Percentiles rank a stretch among this genome's conserved stretches.
Evolutionary conservation across 768 basidiomycete species (phyloP).

Genomic region (Mycena floridula): DNA sequence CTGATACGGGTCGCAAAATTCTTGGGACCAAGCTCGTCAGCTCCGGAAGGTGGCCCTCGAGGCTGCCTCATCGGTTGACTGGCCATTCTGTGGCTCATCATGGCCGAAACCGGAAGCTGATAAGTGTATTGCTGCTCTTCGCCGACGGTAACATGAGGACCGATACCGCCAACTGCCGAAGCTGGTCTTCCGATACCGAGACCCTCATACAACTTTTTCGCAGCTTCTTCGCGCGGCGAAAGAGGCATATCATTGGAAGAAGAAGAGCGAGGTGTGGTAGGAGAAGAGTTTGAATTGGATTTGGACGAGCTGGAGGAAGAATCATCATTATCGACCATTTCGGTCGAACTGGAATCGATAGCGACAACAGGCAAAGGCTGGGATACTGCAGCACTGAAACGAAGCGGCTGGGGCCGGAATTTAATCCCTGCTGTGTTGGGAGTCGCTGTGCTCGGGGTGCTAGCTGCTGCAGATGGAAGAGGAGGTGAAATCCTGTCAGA

Average conservation of each 20-base stretch:
- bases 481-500: constrained; percentile 53
- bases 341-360: constrained; percentile 45
- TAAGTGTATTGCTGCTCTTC: constrained; percentile 29
- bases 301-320: constrained; percentile 58
- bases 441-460: constrained; percentile 9
- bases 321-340: constrained; percentile 49
- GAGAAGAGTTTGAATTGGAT: constrained; percentile 62
- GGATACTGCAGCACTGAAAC: constrained; percentile 48
- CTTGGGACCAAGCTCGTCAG: constrained; percentile 81
- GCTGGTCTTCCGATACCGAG: constrained; percentile 75
- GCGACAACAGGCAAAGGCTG: constrained; percentile 50
- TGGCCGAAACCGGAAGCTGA: constrained; percentile 21
- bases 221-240: constrained; percentile 81
- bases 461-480: constrained; percentile 15
- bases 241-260: constrained; percentile 58
- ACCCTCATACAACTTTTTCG: constrained; percentile 85
- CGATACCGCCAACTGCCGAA: constrained; percentile 28
- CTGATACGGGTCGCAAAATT: constrained; percentile 86
- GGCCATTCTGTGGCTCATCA: constrained; percentile 50
- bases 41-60: constrained; percentile 79
- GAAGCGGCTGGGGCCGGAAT: constrained; percentile 63
- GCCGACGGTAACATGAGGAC: constrained; percentile 13
- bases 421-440: constrained; percentile 23
- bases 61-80: constrained; percentile 82
- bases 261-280: constrained; percentile 69